These are phyloP conservation scores for Mortierella sp. DNA, from an alignment of 371 early-diverging fungal species.

Conservation along the genomic window DNA sequence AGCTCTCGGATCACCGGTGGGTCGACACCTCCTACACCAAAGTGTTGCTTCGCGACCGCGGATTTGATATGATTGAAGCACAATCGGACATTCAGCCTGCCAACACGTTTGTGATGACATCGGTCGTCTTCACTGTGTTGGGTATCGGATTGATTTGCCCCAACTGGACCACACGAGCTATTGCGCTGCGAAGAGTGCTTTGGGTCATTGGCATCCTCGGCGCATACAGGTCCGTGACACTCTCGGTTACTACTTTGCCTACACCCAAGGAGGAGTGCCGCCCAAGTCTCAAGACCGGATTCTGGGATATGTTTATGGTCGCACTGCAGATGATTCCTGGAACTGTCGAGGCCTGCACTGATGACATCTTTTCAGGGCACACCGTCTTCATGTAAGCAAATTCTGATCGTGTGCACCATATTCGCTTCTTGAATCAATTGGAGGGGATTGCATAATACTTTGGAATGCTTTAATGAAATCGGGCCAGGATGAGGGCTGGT, in stretches of 20 bases:
- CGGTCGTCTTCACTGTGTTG: slow-evolving; percentile 57
- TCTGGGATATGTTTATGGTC: slow-evolving; percentile 52
- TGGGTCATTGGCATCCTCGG: slow-evolving; percentile 72
- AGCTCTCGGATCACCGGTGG: slow-evolving; percentile 55
- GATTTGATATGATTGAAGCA: slow-evolving; percentile 45
- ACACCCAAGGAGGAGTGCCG: slow-evolving; percentile 65
- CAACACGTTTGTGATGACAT: slow-evolving; percentile 59
- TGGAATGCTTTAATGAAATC: too few species aligned
- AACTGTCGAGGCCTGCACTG: slow-evolving; percentile 70
- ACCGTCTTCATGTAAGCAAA: slow-evolving; percentile 65
- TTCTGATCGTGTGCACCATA: too few species aligned
- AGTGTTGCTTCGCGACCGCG: slow-evolving; percentile 41
- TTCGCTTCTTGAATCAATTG: too few species aligned
- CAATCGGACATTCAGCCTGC: slow-evolving; percentile 51
- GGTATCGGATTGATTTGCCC: slow-evolving; percentile 59
- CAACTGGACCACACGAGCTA: slow-evolving; percentile 63
- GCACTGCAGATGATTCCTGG: slow-evolving; percentile 59
- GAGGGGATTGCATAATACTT: too few species aligned
- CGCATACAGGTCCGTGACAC: slow-evolving; percentile 65
- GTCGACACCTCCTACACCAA: slow-evolving; percentile 44
- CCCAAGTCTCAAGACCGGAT: slow-evolving; percentile 56
- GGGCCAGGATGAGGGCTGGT: too few species aligned
- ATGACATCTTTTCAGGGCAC: slow-evolving; percentile 82
- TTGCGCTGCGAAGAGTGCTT: slow-evolving; percentile 65
- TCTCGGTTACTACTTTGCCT: slow-evolving; percentile 78